These are phyloP conservation scores for Melaleuca quinquenervia DNA, from an alignment of 345 rosid species.

Conservation along the genomic window DNA sequence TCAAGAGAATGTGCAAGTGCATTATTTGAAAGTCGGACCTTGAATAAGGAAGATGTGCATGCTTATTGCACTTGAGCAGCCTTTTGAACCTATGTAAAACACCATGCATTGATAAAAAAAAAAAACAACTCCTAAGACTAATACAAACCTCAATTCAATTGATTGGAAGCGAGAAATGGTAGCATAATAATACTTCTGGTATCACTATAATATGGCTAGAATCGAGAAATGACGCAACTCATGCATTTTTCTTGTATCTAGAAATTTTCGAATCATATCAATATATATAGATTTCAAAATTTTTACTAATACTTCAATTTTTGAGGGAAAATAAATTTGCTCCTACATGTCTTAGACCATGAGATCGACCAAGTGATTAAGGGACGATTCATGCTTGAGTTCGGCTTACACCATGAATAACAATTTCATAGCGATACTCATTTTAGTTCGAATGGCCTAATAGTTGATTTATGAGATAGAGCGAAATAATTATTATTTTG, in stretches of 20 bases:
- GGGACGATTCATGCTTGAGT: not conserved
- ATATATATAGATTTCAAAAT: not conserved
- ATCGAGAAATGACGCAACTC: not conserved
- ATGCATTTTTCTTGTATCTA: accelerated
- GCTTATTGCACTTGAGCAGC: not conserved
- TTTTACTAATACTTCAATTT: not conserved
- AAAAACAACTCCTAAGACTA: not conserved
- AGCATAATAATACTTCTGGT: not conserved
- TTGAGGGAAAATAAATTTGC: not conserved
- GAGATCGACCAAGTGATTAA: not conserved
- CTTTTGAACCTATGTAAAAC: not conserved
- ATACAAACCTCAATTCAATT: not conserved
- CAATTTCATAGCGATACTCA: not conserved
- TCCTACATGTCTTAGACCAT: not conserved
- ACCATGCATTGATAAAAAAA: not conserved
- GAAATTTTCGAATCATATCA: not conserved
- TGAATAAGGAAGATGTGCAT: not conserved
- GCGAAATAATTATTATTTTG: not conserved
- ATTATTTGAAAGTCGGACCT: not conserved
- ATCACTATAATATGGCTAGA: not conserved
- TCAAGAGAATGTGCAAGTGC: not conserved
- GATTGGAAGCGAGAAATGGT: not conserved
- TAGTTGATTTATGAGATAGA: not conserved
- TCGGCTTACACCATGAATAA: not conserved
- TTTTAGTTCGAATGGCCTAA: not conserved